A percentile compares a stretch with the other conserved stretches of the same genome.
Conservation (phyloP, 371 early-diverging fungal species). For the Mucor saturninus region DNA sequence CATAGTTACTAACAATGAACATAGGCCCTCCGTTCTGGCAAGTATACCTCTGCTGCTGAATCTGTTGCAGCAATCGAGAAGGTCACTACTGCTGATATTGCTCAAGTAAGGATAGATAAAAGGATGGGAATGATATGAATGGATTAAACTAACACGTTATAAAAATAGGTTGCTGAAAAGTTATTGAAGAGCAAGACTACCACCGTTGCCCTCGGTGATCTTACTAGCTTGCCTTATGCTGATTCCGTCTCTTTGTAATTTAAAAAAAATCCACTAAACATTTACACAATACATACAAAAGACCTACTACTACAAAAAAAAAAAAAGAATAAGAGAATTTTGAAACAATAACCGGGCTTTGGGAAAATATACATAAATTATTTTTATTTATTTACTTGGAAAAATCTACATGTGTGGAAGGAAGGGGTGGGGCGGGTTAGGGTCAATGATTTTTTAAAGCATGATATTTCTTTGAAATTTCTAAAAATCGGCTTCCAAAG, state of each 20-base stretch:
- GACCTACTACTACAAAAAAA: background rate
- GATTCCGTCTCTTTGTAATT: conserved; percentile 74
- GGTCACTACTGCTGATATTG: conserved; percentile 68
- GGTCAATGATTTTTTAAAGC: background rate
- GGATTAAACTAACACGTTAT: background rate
- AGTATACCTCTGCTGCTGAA: conserved; percentile 53
- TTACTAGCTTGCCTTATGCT: conserved; percentile 81
- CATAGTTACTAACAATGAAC: background rate
- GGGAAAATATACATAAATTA: no score
- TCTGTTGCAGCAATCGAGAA: conserved; percentile 61
- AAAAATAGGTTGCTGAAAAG: conserved; percentile 63
- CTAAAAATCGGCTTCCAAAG: conserved; percentile 20
- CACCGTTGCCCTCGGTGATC: conserved; percentile 81
- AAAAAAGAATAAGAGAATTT: background rate
- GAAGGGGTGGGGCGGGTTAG: no score
- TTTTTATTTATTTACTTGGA: no score
- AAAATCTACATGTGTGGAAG: no score
- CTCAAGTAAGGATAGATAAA: conserved; percentile 48
- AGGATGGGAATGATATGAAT: background rate
- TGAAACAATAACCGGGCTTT: no score
- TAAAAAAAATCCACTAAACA: conserved; percentile 11
- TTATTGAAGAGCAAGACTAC: conserved; percentile 78
- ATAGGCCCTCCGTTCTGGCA: conserved; percentile 55
- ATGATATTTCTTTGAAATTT: conserved; percentile 9
- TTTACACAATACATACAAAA: conserved; percentile 11